phyloP scores from a whole-genome alignment of 257 asterid genomes.

The Solanum lignicaule region DNA sequence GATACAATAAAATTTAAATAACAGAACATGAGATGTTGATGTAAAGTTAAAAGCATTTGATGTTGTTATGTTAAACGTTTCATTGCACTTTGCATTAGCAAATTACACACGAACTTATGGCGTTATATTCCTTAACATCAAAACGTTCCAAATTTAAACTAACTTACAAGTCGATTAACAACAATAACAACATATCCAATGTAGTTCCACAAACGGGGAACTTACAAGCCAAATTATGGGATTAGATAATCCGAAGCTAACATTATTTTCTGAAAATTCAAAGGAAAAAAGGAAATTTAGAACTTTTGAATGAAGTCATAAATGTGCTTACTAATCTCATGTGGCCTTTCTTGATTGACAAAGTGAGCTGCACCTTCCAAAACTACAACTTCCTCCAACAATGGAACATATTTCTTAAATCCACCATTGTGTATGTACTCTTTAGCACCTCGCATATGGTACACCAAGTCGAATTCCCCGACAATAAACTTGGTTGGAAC shows the following conservation, averaged over 20 bases:
- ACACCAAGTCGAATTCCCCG: conserved; percentile 12
- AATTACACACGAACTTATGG: too few species aligned
- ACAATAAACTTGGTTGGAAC: conserved; percentile 11
- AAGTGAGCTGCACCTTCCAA: conserved; percentile 12
- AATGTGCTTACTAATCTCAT: conserved; percentile 2
- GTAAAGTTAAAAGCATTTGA: too few species aligned
- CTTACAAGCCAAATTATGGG: background rate
- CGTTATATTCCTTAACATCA: too few species aligned
- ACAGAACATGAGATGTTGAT: too few species aligned
- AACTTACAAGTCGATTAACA: too few species aligned
- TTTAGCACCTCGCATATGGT: conserved; percentile 3
- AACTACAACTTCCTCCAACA: conserved; percentile 7
- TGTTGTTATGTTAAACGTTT: too few species aligned
- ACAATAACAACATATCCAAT: too few species aligned
- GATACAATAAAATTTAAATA: too few species aligned
- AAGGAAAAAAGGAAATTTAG: background rate
- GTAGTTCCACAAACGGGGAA: too few species aligned
- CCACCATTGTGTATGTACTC: conserved; percentile 14
- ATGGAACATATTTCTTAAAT: conserved; percentile 8
- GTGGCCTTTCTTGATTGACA: conserved; percentile 4
- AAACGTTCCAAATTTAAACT: too few species aligned
- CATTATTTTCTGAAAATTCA: background rate
- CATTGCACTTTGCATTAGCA: too few species aligned
- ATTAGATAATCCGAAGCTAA: background rate
- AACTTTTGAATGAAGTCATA: conserved; percentile 7